Evolutionary conservation across 1,139 yeast genomes (phyloP), one percentile per base, ranked within the genome.

Genomic region (Saccharomycopsis hybrid): DNA sequence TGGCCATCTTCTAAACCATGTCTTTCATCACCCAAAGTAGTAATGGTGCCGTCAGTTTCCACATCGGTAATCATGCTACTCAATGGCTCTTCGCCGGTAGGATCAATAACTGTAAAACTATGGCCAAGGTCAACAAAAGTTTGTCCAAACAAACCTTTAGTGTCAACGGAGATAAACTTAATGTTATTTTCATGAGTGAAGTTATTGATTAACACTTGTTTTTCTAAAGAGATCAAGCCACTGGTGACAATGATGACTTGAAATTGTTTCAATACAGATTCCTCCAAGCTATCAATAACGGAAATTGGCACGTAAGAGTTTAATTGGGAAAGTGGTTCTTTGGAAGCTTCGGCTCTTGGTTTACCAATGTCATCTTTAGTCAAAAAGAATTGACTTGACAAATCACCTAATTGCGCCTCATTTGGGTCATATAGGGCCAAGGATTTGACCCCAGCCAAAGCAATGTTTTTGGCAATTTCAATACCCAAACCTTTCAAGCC

Each of bases 371-470:
- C 96, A 1, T 63, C 62, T 56, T 78, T 81, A 8, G 76, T 63
- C 49, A 94, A 73, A 67, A 90, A 92, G 72, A 89, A 92, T 65
- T 92, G 98, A 9, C 96, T 74, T 1, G 96, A 85, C 55, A 94
- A 74, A 64, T 92, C 98, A 49, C 70, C 74, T 47, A 88, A 59
- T 54, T 73, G 67, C 24, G 85, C 84, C 0, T 80, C 77, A 13
- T 71, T 73, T 18, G 96, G 96, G 64, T 92, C 99, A 63, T 83
- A 86, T 43, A 92, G 68, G n/a, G 94, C 76, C 60, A 92, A 72
- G 18, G 95, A 84, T 70, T 92, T 94, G 60, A 92, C 98, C 59
- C 99, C 99, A 2, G 98, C 98, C 50, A 92, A 75, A 0, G 96
- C 95, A 51, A 92, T 88, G 67, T 92, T 92, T 69, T 92, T 94